Evolutionary conservation across 805 yeast species (phyloP).

Genomic region (Candida wancherniae): DNA sequence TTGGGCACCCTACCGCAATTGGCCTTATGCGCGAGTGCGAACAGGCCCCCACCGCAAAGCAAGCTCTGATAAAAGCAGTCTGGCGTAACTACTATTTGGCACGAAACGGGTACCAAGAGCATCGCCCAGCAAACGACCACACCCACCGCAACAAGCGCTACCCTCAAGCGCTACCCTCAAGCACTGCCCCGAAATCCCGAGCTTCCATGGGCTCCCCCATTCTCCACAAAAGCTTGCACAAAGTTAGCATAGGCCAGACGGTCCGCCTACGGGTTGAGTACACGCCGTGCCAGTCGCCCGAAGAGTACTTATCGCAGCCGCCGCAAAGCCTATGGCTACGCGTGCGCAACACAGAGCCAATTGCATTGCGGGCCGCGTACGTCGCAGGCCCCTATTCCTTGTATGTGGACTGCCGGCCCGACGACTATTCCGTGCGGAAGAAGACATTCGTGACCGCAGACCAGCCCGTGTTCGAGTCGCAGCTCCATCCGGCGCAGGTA

Average conservation of each 20-base stretch:
- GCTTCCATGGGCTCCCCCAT: slow-evolving; percentile 11
- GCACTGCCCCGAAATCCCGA: too few species aligned
- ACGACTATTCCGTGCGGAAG: slow-evolving; percentile 52
- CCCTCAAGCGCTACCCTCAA: too few species aligned
- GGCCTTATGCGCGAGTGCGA: too few species aligned
- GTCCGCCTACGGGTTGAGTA: slow-evolving; percentile 12
- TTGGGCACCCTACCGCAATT: too few species aligned
- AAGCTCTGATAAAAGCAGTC: too few species aligned
- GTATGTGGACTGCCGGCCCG: slow-evolving; percentile 75
- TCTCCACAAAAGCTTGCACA: slow-evolving; percentile 13
- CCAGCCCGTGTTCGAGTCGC: slow-evolving; percentile 72
- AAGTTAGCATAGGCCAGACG: slow-evolving; percentile 15
- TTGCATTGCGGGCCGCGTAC: slow-evolving; percentile 75
- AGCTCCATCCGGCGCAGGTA: slow-evolving; percentile 63
- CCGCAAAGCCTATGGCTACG: slow-evolving; percentile 43
- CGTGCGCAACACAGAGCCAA: slow-evolving; percentile 66
- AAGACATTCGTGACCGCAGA: slow-evolving; percentile 65
- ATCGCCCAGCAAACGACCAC: too few species aligned
- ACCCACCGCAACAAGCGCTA: too few species aligned
- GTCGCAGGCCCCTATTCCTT: slow-evolving; percentile 85
- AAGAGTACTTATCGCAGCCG: slow-evolving; percentile 15
- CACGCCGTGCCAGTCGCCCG: slow-evolving; percentile 12
- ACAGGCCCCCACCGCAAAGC: too few species aligned
- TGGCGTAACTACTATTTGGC: too few species aligned
- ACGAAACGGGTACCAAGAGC: too few species aligned